Conservation (phyloP, 1,284 basidiomycete genomes). For the Trametes versicolor region DNA sequence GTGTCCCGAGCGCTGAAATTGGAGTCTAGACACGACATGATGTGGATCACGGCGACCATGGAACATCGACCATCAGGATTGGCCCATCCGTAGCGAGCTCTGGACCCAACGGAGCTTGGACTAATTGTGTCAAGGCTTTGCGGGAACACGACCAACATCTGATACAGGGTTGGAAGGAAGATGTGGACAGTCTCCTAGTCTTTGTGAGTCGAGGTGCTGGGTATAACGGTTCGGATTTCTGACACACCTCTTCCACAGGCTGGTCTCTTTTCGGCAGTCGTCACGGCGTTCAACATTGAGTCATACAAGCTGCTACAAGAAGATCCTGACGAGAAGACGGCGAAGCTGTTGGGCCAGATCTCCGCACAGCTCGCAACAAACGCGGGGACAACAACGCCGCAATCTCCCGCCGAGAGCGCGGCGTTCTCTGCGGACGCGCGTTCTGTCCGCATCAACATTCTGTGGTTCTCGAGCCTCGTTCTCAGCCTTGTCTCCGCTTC, state of each 20-base stretch:
- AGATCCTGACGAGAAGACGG: constrained; percentile 28
- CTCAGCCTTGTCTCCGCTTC: constrained; percentile 38
- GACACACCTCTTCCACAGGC: constrained; percentile 19
- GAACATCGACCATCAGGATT: not conserved
- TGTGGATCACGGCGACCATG: not conserved
- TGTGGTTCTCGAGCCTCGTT: constrained; percentile 41
- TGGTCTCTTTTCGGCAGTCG: constrained; percentile 40
- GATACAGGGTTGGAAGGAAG: constrained; percentile 37
- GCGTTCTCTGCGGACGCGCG: constrained; percentile 12
- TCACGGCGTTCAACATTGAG: constrained; percentile 39
- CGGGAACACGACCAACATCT: constrained; percentile 34
- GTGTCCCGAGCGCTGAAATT: too few species aligned
- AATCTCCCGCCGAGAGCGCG: not conserved
- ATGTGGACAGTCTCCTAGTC: constrained; percentile 37
- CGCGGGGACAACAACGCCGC: not conserved
- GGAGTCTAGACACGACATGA: not conserved
- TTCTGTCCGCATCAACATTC: constrained; percentile 34
- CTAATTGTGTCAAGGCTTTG: constrained; percentile 28
- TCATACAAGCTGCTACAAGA: constrained; percentile 36
- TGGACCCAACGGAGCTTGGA: constrained; percentile 29
- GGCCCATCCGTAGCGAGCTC: constrained; percentile 5
- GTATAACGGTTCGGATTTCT: not conserved
- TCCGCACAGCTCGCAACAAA: constrained; percentile 12
- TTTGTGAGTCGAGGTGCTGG: constrained; percentile 28
- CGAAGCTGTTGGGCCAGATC: constrained; percentile 20